A percentile compares a stretch with the other conserved stretches of the same genome.
These are phyloP conservation scores for Colletotrichum musae DNA, from an alignment of 2,329 filamentous ascomycete species.

Conservation along the genomic window DNA sequence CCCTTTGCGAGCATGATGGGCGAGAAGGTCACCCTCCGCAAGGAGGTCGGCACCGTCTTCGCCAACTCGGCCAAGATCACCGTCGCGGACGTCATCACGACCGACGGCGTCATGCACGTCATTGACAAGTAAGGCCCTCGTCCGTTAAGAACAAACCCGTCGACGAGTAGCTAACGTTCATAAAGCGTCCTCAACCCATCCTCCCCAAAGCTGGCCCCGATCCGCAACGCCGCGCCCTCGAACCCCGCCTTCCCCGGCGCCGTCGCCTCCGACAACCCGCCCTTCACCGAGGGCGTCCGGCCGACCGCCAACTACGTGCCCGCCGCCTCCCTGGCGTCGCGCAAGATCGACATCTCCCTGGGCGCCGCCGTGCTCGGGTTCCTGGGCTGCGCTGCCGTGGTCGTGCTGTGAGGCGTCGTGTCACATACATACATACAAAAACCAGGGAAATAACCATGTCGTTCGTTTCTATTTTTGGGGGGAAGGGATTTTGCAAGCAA, in stretches of 20 bases:
- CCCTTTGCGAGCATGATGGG: conserved; percentile 48
- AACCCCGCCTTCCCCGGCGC: conserved; percentile 68
- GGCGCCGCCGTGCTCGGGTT: conserved; percentile 43
- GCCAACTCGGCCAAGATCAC: conserved; percentile 67
- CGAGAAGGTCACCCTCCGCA: conserved; percentile 55
- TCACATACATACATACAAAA: not conserved
- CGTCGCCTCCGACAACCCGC: conserved; percentile 59
- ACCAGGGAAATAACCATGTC: not conserved
- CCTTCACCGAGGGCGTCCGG: conserved; percentile 68
- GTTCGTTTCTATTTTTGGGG: conserved; percentile 5
- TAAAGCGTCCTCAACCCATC: conserved; percentile 55
- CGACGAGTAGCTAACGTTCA: conserved; percentile 43
- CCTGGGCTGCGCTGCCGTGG: conserved; percentile 38
- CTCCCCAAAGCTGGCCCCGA: conserved; percentile 47
- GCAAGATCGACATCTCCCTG: conserved; percentile 41
- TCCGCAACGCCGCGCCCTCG: conserved; percentile 57
- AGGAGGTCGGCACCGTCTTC: conserved; percentile 59
- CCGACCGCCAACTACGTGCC: conserved; percentile 47
- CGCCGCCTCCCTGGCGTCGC: conserved; percentile 38
- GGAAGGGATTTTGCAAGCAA: conserved; percentile 4
- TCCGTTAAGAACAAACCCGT: too few relatives aligned
- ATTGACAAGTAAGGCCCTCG: conserved; percentile 73
- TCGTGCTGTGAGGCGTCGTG: conserved; percentile 26
- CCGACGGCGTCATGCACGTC: conserved; percentile 71
- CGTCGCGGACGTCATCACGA: conserved; percentile 65